Evolutionary conservation across 345 rosid species (phyloP).

Genomic region (Xanthoceras sorbifolium): DNA sequence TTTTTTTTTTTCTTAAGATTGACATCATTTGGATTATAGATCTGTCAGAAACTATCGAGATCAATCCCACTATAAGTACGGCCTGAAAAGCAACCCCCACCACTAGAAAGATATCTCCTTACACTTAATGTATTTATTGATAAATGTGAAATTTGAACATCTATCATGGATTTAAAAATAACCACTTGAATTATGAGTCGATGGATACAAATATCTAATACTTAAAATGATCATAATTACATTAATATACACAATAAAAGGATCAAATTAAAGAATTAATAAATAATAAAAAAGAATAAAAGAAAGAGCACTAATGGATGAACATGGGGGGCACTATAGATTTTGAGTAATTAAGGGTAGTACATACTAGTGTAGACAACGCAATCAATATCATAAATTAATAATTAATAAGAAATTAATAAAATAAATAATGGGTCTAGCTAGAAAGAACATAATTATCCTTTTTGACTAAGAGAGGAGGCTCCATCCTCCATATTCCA

Average conservation of each 20-base stretch:
- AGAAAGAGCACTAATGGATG: not conserved
- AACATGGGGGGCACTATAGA: constrained; percentile 5
- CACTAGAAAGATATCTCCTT: no score
- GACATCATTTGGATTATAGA: no score
- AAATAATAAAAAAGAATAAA: not conserved
- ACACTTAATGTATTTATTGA: no score
- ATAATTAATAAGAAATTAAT: not conserved
- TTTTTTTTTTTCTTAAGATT: no score
- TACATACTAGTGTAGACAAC: not conserved
- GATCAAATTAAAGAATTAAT: not conserved
- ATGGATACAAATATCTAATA: no score
- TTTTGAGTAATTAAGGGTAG: not conserved
- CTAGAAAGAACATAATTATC: constrained; percentile 27
- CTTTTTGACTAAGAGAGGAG: constrained; percentile 20
- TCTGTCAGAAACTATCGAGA: no score
- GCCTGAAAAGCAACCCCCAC: no score
- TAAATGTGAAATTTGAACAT: no score
- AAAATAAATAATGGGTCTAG: not conserved
- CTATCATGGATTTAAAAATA: no score
- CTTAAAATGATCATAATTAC: no score
- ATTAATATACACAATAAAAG: not conserved
- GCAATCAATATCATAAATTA: constrained; percentile 5
- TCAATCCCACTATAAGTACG: no score
- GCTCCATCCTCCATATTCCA: not conserved
- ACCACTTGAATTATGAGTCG: no score